Conservation (phyloP, 2,329 filamentous ascomycete genomes). For the Trichoderma sp. region DNA sequence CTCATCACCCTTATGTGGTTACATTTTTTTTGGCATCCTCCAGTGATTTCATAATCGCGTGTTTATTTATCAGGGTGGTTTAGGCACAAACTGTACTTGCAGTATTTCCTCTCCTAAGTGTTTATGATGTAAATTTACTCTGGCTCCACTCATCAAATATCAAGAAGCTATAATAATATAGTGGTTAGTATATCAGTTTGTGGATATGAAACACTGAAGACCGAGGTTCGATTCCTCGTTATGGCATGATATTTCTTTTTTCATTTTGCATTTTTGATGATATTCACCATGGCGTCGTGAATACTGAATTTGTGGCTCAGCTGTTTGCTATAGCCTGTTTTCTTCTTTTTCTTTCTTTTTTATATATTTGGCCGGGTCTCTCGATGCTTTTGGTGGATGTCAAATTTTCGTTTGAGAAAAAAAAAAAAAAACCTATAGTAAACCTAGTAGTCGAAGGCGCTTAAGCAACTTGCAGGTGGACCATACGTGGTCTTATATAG, state of each 20-base stretch:
- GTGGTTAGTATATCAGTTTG: slow-evolving; percentile 33
- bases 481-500: neutral
- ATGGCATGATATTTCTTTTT: slow-evolving; percentile 20
- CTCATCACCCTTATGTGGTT: too few relatives aligned
- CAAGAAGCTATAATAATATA: slow-evolving; percentile 27
- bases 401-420: neutral
- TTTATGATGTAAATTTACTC: neutral
- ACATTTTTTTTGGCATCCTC: neutral
- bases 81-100: neutral
- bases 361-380: too few relatives aligned
- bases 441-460: neutral
- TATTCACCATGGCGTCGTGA: neutral
- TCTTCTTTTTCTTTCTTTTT: neutral
- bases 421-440: neutral
- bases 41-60: neutral
- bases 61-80: neutral
- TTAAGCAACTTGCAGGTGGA: neutral
- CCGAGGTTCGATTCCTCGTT: slow-evolving; percentile 33
- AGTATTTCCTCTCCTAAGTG: neutral
- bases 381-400: neutral
- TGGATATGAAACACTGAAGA: slow-evolving; percentile 30
- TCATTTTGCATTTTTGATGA: neutral
- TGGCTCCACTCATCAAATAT: neutral
- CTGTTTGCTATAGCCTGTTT: neutral
- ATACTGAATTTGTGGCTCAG: neutral